A percentile compares a stretch with the other conserved stretches of the same genome.
Evolutionary conservation across 176 grass and related monocot genomes (phyloP).

Genomic region (Cenchrus americanus): DNA sequence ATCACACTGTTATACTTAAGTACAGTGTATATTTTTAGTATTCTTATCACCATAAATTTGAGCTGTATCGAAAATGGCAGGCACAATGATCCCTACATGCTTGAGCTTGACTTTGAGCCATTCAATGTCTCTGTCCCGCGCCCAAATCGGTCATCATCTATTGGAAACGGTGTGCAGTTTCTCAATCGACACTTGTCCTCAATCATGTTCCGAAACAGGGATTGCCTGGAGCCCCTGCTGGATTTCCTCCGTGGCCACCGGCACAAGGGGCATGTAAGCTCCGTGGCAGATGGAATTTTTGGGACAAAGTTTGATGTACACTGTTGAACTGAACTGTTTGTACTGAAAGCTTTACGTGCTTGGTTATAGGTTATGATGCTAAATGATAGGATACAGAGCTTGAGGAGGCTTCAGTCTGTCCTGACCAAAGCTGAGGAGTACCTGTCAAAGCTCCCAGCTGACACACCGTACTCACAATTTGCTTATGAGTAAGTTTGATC

Average conservation of each 20-base stretch:
- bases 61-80: constrained; percentile 41
- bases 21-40: neutral
- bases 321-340: neutral
- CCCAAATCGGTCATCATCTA: constrained; percentile 79
- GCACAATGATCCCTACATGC: constrained; percentile 50
- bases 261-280: constrained; percentile 88
- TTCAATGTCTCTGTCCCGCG: constrained; percentile 87
- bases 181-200: constrained; percentile 93
- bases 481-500: constrained; percentile 61
- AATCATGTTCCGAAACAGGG: constrained; percentile 93
- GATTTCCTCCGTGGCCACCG: constrained; percentile 89
- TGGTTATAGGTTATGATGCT: constrained; percentile 87
- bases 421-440: constrained; percentile 87
- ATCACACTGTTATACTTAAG: neutral
- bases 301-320: neutral
- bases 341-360: constrained; percentile 4
- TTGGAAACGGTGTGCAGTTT: constrained; percentile 97
- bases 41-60: neutral
- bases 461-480: constrained; percentile 82
- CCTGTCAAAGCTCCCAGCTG: constrained; percentile 67
- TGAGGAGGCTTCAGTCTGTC: constrained; percentile 83
- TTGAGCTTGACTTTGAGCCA: constrained; percentile 95
- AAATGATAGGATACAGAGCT: constrained; percentile 85
- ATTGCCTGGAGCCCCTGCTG: constrained; percentile 86
- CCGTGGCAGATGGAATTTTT: neutral